Evolutionary conservation across 1,139 yeast species (phyloP).

Genomic region (Hansenula anomala): DNA sequence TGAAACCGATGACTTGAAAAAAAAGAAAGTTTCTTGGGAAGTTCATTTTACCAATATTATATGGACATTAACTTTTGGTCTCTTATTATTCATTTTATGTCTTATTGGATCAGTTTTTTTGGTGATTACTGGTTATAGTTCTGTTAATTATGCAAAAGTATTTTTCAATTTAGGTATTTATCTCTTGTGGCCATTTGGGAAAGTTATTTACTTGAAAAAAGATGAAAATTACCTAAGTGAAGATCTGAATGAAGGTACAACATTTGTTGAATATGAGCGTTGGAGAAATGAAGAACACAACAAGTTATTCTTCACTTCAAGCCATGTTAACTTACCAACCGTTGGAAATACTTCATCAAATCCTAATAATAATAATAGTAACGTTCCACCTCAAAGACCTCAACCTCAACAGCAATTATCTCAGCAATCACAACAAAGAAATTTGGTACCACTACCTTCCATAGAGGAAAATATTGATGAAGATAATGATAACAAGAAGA

Average conservation of each 20-base stretch:
- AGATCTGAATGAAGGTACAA: slow-evolving; percentile 85
- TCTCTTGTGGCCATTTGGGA: slow-evolving; percentile 83
- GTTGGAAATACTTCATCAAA: background rate
- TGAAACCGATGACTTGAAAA: slow-evolving; percentile 43
- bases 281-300: slow-evolving; percentile 76
- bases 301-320: slow-evolving; percentile 31
- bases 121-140: slow-evolving; percentile 37
- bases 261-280: slow-evolving; percentile 76
- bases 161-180: slow-evolving; percentile 64
- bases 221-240: slow-evolving; percentile 82
- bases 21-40: slow-evolving; percentile 47
- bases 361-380: background rate
- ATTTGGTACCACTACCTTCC: slow-evolving; percentile 4
- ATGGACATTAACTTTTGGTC: slow-evolving; percentile 75
- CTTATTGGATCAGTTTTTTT: slow-evolving; percentile 44
- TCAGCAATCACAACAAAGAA: slow-evolving; percentile 8
- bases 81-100: slow-evolving; percentile 51
- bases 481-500: slow-evolving; percentile 37
- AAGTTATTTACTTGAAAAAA: slow-evolving; percentile 70
- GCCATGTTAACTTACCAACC: slow-evolving; percentile 15
- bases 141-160: slow-evolving; percentile 51
- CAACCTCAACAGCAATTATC: slow-evolving; percentile 2
- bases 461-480: slow-evolving; percentile 15
- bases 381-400: background rate
- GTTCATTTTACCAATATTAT: slow-evolving; percentile 69